Evolutionary conservation across 2,329 filamentous ascomycete species (phyloP).

Genomic region (Phialemoniopsis sp.): DNA sequence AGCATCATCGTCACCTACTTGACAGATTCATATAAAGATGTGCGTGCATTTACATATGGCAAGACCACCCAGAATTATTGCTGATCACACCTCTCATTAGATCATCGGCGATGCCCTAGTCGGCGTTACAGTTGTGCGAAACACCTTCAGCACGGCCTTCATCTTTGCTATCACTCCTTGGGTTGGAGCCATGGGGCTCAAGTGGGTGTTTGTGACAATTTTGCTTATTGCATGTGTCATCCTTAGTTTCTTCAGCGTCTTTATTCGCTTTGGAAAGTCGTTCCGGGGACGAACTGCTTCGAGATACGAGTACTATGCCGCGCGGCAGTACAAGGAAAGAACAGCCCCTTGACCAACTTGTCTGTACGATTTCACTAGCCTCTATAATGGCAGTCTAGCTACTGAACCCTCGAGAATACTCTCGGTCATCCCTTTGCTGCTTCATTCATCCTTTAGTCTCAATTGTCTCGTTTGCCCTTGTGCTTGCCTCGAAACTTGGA

Average conservation of each 20-base stretch:
- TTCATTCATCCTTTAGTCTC: too few relatives aligned
- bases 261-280: neutral
- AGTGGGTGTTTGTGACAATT: neutral
- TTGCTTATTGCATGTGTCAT: conserved; percentile 1
- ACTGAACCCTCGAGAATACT: too few relatives aligned
- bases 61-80: too few relatives aligned
- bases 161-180: conserved; percentile 41
- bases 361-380: too few relatives aligned
- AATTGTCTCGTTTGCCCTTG: too few relatives aligned
- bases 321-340: neutral
- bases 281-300: neutral
- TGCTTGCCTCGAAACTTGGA: too few relatives aligned
- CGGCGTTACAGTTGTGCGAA: conserved; percentile 37
- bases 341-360: too few relatives aligned
- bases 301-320: neutral
- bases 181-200: conserved; percentile 37
- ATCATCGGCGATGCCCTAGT: conserved; percentile 43
- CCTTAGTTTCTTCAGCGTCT: neutral
- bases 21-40: conserved; percentile 28
- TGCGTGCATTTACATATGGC: conserved; percentile 15
- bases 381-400: too few relatives aligned
- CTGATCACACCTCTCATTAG: conserved; percentile 16
- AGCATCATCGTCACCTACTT: conserved; percentile 31
- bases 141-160: conserved; percentile 34
- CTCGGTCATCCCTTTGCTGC: too few relatives aligned